These are phyloP conservation scores for Hibiscus tridactylites DNA, from an alignment of 345 rosid species.

Conservation along the genomic window DNA sequence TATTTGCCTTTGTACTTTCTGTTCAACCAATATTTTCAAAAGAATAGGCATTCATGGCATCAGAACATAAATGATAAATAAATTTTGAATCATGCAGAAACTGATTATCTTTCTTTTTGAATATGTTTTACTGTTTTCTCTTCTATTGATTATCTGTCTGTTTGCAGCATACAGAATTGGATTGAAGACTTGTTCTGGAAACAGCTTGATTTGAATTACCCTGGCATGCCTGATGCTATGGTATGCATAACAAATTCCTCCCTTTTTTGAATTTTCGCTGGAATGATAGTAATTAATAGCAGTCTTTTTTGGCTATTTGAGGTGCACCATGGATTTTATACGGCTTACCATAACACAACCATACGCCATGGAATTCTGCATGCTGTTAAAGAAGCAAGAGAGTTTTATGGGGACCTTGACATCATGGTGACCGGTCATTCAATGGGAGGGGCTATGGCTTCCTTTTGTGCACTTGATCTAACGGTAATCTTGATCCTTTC, in stretches of 20 bases:
- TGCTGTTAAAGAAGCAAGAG: constrained; percentile 53
- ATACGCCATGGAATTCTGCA: constrained; percentile 64
- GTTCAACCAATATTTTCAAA: neutral
- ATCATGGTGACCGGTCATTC: constrained; percentile 91
- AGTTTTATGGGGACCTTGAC: constrained; percentile 53
- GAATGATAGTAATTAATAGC: neutral
- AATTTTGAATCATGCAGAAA: neutral
- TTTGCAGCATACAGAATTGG: constrained; percentile 88
- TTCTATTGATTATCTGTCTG: neutral
- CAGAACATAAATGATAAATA: neutral
- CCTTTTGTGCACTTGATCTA: constrained; percentile 86
- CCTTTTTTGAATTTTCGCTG: neutral
- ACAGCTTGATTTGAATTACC: constrained; percentile 87
- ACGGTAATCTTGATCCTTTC: constrained; percentile 30
- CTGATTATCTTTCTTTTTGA: neutral
- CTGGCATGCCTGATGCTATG: constrained; percentile 93
- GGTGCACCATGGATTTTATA: constrained; percentile 94
- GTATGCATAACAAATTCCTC: constrained; percentile 30
- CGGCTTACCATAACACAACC: constrained; percentile 89
- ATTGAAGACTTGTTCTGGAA: constrained; percentile 57
- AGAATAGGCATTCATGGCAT: neutral
- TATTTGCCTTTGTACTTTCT: constrained; percentile 2
- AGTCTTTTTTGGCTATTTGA: constrained; percentile 15
- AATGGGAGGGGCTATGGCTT: constrained; percentile 98
- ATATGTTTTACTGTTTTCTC: neutral